Base-by-base conservation (phyloP, 1,139 yeast genomes). In the Kodamaea ohmeri region DNA sequence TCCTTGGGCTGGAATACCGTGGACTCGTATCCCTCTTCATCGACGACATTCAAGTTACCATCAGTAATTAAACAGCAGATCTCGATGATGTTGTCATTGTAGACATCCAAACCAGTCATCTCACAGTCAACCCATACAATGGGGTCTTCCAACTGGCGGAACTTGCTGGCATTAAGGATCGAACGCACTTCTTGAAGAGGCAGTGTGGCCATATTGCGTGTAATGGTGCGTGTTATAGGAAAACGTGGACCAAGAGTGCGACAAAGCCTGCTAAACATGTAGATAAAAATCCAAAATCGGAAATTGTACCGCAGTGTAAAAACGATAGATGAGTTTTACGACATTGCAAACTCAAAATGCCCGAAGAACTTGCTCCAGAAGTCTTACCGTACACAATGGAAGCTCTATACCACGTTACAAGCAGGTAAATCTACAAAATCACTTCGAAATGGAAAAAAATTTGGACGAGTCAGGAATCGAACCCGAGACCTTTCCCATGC, bases 401-500 rank as follows among this genome's bases (percentile, higher is more conserved):
- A n/a, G n/a, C n/a, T n/a, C n/a, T n/a, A n/a, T n/a, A n/a, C n/a
- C n/a, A n/a, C n/a, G n/a, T n/a, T n/a, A n/a, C n/a, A n/a, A n/a
- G n/a, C n/a, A n/a, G n/a, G 22, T 20, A 20, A 6, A 20, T 9
- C 22, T 20, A 6, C 9, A 6, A 20, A 6, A 30, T 8, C 13
- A 11, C 22, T 9, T 29, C 14, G 4, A 21, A 31, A 19, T 13
- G 2, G 3, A 24, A 34, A 57, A 61, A 61, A 50, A 30, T 53
- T 51, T 80, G 86, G 87, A 81, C 87, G 86, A 81, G 87, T 78
- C 82, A 80, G 87, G 87, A 80, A 74, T 81, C 83, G 88, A 81
- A 81, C 88, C 87, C 80, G 80, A 77, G 88, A 80, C 87, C 88
- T 80, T 78, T 78, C 83, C 78, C 87, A 79, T 80, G 88, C 88